A percentile compares a stretch with the other conserved stretches of the same genome.
phyloP scores from a whole-genome alignment of 202 grass and related monocot species.

The Bolboschoenoplectus hybrid region DNA sequence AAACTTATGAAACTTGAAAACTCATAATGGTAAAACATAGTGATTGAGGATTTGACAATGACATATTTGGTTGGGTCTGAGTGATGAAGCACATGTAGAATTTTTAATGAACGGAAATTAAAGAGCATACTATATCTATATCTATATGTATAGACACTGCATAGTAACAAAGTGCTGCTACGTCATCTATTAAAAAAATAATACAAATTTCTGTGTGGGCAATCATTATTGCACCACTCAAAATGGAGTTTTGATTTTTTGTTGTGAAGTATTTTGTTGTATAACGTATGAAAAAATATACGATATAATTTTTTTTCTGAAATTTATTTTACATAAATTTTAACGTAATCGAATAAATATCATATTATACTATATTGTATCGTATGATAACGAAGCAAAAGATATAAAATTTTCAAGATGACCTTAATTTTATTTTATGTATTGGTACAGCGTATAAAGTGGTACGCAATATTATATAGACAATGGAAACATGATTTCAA shows the following conservation, averaged over 20 bases:
- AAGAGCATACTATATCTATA: not conserved
- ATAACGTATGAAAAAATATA: no score
- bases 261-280: no score
- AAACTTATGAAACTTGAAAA: not conserved
- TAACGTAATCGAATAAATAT: no score
- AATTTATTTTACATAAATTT: no score
- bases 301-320: no score
- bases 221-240: conserved; percentile 17
- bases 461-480: not conserved
- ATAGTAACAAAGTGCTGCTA: not conserved
- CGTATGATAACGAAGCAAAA: no score
- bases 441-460: not conserved
- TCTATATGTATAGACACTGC: not conserved
- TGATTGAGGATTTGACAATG: not conserved
- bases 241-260: no score
- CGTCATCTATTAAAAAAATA: not conserved
- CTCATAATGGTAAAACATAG: not conserved
- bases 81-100: conserved; percentile 24
- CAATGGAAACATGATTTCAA: not conserved
- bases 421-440: not conserved
- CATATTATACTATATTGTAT: no score
- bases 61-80: conserved; percentile 18
- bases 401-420: no score
- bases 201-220: not conserved
- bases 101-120: not conserved